phyloP scores from a whole-genome alignment of 805 yeast genomes.

The Torulaspora maleeae region DNA sequence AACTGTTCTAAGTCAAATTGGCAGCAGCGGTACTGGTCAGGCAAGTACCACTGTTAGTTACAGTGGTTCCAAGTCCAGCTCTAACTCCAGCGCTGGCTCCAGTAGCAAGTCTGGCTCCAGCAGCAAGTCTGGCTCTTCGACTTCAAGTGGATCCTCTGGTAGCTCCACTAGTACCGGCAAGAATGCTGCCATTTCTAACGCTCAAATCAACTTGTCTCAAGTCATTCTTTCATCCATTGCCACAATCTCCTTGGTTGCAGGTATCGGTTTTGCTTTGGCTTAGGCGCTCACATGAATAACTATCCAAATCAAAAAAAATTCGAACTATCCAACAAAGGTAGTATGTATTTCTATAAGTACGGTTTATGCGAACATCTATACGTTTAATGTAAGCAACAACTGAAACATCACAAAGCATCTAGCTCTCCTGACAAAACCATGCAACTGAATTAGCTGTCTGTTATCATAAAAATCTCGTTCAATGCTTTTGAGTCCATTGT shows the following conservation, averaged over 20 bases:
- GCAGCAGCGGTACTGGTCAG: slow-evolving; percentile 62
- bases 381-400: background rate
- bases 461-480: slow-evolving; percentile 88
- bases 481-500: slow-evolving; percentile 84
- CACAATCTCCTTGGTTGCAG: slow-evolving; percentile 36
- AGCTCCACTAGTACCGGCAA: slow-evolving; percentile 21
- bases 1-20: slow-evolving; percentile 58
- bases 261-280: slow-evolving; percentile 38
- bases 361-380: background rate
- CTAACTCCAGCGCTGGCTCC: slow-evolving; percentile 31
- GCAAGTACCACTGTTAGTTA: slow-evolving; percentile 41
- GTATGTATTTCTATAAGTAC: slow-evolving; percentile 7
- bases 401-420: background rate
- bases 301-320: background rate
- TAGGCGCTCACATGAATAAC: slow-evolving; percentile 11
- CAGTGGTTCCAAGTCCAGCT: slow-evolving; percentile 29
- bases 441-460: slow-evolving; percentile 33
- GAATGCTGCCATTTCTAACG: slow-evolving; percentile 28
- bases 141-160: slow-evolving; percentile 15
- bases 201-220: slow-evolving; percentile 31
- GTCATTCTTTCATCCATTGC: slow-evolving; percentile 32
- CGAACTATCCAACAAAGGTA: background rate
- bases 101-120: background rate
- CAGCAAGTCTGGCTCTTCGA: slow-evolving; percentile 12
- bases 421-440: background rate